These are phyloP conservation scores for Amoebophrya sp. DNA, from an alignment of 169 alveolate genomes.

Conservation along the genomic window DNA sequence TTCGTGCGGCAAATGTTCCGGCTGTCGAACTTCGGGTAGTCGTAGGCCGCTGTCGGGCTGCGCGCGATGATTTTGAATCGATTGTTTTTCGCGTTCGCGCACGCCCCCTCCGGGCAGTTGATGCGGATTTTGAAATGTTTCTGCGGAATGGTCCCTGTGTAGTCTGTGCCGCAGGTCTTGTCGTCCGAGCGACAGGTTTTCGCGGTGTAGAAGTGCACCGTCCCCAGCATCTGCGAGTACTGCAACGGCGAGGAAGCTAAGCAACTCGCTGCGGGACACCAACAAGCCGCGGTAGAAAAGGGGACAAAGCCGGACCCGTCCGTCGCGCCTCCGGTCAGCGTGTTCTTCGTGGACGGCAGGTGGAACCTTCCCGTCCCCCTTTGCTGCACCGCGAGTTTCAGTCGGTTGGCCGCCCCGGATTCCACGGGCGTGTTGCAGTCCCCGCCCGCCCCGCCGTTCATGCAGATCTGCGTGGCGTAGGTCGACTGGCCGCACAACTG, in stretches of 20 bases:
- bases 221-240: background rate
- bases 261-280: background rate
- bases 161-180: background rate
- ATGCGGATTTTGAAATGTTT: background rate
- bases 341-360: constrained; percentile 15
- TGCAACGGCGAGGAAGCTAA: background rate
- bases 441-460: background rate
- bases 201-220: background rate
- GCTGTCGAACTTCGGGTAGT: background rate
- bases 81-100: background rate
- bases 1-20: background rate
- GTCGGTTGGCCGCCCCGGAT: too few relatives aligned
- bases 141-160: background rate
- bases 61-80: constrained; percentile 15
- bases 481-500: background rate
- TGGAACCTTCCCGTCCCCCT: background rate
- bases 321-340: background rate
- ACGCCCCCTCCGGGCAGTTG: background rate
- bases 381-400: too few relatives aligned
- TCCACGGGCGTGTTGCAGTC: background rate
- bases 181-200: background rate
- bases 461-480: background rate
- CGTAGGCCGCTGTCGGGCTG: background rate
- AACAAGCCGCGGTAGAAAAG: background rate
- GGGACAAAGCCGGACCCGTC: background rate